These are phyloP conservation scores for Emergomyces africanus DNA, from an alignment of 2,329 filamentous ascomycete species.

Conservation along the genomic window DNA sequence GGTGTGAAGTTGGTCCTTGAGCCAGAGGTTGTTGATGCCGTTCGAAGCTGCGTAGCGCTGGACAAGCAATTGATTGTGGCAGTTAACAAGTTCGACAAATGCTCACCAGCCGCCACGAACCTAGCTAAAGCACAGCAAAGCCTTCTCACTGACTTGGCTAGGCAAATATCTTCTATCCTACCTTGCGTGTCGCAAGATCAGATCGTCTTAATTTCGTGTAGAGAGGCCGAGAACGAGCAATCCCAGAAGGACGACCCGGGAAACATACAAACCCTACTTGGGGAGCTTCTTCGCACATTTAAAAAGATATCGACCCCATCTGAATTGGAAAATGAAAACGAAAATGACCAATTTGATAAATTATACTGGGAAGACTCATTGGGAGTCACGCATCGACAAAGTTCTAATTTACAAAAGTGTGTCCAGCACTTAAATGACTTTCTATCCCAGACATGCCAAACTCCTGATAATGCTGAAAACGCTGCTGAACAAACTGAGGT, in stretches of 20 bases:
- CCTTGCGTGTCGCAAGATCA: conserved; percentile 32
- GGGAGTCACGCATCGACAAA: conserved; percentile 82
- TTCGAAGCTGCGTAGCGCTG: conserved; percentile 35
- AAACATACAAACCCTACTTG: conserved; percentile 55
- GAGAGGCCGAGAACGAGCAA: conserved; percentile 34
- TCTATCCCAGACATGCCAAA: conserved; percentile 41
- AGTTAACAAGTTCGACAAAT: conserved; percentile 48
- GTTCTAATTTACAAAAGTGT: conserved; percentile 65
- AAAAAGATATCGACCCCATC: conserved; percentile 30
- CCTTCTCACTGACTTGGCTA: not conserved
- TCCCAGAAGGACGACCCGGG: conserved; percentile 39
- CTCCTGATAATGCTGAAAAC: conserved; percentile 10
- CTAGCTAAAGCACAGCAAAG: conserved; percentile 7
- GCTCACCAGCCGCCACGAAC: conserved; percentile 15
- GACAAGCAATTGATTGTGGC: conserved; percentile 45
- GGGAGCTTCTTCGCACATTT: conserved; percentile 56
- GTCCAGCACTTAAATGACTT: conserved; percentile 61
- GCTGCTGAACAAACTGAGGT: conserved; percentile 13
- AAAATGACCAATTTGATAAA: conserved; percentile 39
- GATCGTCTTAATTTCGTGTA: conserved; percentile 61
- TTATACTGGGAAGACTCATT: conserved; percentile 69
- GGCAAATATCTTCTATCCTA: conserved; percentile 19
- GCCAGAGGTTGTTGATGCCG: conserved; percentile 44
- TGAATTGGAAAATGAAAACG: conserved; percentile 21
- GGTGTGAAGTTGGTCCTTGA: conserved; percentile 31